Conservation (phyloP, 2,329 filamentous ascomycete species). For the Cadophora sp. region DNA sequence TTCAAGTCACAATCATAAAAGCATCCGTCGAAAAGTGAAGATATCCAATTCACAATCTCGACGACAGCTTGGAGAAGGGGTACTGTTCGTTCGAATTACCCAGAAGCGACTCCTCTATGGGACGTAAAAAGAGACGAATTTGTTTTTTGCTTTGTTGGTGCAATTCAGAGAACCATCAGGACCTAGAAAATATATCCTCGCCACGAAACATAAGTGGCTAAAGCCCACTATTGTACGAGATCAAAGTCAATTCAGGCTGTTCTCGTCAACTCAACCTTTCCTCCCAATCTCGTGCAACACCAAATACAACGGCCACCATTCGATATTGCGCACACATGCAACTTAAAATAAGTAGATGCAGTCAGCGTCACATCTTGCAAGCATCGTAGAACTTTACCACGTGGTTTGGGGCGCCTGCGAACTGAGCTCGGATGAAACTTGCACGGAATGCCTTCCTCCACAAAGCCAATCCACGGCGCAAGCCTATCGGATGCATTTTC, state of each 20-base stretch:
- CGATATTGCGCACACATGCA: not conserved
- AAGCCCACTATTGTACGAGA: not conserved
- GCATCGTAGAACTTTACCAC: not conserved
- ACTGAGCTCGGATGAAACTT: not conserved
- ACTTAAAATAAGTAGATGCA: not conserved
- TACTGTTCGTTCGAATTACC: too few relatives aligned
- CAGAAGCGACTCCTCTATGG: too few relatives aligned
- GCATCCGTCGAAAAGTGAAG: too few relatives aligned
- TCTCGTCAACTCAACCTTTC: not conserved
- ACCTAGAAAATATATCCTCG: not conserved
- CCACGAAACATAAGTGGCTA: too few relatives aligned
- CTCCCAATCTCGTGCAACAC: not conserved
- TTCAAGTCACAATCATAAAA: too few relatives aligned
- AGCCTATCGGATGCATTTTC: not conserved
- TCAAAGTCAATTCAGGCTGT: not conserved
- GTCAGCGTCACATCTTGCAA: slow-evolving; percentile 2
- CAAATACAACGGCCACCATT: not conserved
- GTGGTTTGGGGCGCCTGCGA: not conserved
- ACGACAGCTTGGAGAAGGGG: too few relatives aligned
- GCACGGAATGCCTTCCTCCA: not conserved
- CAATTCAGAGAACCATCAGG: not conserved
- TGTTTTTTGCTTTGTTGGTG: too few relatives aligned
- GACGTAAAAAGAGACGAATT: too few relatives aligned
- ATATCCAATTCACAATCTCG: too few relatives aligned
- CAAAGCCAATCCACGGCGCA: not conserved